Percentiles rank a stretch among this genome's conserved stretches.
phyloP scores from a whole-genome alignment of 768 basidiomycete genomes.

The Daedaleopsis nitida region DNA sequence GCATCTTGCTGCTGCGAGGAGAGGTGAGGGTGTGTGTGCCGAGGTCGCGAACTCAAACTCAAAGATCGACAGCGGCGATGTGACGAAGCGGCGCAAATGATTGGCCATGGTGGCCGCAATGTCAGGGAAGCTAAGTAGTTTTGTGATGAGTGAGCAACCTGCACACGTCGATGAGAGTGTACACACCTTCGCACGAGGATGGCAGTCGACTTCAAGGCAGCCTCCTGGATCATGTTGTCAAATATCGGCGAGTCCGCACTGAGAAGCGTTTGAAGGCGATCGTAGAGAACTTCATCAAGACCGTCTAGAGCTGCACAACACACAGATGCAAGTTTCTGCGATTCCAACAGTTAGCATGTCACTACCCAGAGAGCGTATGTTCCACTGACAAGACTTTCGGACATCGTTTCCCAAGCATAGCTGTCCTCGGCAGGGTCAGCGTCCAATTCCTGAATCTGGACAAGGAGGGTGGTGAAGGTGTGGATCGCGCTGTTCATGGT shows the following conservation, averaged over 20 bases:
- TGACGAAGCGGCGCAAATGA: constrained; percentile 86
- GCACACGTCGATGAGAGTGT: neutral
- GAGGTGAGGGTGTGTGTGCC: constrained; percentile 71
- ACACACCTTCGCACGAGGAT: constrained; percentile 81
- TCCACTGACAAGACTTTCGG: constrained; percentile 74
- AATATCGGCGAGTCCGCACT: constrained; percentile 81
- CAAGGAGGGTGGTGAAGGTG: constrained; percentile 74
- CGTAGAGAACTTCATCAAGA: constrained; percentile 68
- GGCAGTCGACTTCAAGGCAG: constrained; percentile 83
- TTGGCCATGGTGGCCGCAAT: constrained; percentile 73
- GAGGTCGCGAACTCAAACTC: constrained; percentile 82
- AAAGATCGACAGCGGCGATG: constrained; percentile 84
- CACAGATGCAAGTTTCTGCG: constrained; percentile 82
- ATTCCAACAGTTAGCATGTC: too few species aligned
- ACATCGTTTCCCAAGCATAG: constrained; percentile 94
- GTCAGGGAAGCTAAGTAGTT: constrained; percentile 66
- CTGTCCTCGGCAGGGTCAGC: constrained; percentile 77
- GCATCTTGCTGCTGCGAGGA: constrained; percentile 87
- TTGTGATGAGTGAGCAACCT: neutral
- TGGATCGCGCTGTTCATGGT: constrained; percentile 67
- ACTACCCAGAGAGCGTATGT: too few species aligned
- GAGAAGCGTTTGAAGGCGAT: constrained; percentile 70
- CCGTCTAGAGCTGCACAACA: constrained; percentile 74
- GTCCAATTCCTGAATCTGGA: constrained; percentile 84
- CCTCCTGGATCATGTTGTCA: constrained; percentile 85